These are phyloP conservation scores for Erodium moschatum DNA, from an alignment of 441 rosid genomes.

Conservation along the genomic window DNA sequence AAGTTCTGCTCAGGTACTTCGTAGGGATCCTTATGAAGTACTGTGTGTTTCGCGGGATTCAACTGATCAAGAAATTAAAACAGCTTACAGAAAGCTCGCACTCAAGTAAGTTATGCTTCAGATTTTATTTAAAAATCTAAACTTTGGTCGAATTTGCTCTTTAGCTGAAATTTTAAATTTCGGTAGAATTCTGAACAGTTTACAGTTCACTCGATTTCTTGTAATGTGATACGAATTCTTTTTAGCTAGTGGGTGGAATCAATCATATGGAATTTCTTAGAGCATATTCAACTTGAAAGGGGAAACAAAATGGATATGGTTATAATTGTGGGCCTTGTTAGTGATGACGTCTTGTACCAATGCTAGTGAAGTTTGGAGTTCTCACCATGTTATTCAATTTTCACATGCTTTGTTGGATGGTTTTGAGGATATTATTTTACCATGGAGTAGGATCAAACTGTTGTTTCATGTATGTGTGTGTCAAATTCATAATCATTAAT, in stretches of 20 bases:
- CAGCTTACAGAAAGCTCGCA: conserved; percentile 87
- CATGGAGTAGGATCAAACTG: background rate
- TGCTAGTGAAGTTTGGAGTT: background rate
- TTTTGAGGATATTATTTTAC: background rate
- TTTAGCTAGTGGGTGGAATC: background rate
- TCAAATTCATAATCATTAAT: background rate
- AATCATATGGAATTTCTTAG: background rate
- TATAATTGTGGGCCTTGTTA: background rate
- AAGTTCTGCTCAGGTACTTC: conserved; percentile 47
- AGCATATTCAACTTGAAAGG: background rate
- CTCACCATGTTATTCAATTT: background rate
- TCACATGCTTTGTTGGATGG: background rate
- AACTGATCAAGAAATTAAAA: conserved; percentile 84
- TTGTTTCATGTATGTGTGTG: background rate
- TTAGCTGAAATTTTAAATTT: background rate
- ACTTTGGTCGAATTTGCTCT: background rate
- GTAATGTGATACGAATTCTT: background rate
- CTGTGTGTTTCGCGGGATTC: conserved; percentile 70
- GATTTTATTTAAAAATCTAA: background rate
- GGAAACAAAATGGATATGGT: background rate
- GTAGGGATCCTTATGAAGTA: conserved; percentile 91
- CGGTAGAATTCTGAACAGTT: background rate
- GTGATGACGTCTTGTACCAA: background rate
- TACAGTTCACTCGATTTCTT: background rate
- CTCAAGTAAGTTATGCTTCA: conserved; percentile 50